Percentiles rank a stretch among this genome's conserved stretches.
Conservation (phyloP, 2,329 filamentous ascomycete species). For the Ophiostoma himal-ulmi region DNA sequence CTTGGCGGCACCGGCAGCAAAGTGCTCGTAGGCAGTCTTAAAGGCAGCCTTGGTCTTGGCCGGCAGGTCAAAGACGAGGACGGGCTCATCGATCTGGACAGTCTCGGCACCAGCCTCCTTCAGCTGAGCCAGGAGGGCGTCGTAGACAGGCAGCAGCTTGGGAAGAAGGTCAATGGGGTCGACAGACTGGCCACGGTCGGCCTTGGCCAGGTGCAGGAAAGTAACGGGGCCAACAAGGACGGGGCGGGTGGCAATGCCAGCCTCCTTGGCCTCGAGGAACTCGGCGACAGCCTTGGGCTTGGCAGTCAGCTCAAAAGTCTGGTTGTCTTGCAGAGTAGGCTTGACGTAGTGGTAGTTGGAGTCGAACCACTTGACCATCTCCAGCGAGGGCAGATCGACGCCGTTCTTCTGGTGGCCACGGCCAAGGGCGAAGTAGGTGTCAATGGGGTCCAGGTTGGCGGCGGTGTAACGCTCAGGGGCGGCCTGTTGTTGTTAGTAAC, state of each 20-base stretch:
- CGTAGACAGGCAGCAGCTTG: slow-evolving; percentile 90
- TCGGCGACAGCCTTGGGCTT: slow-evolving; percentile 91
- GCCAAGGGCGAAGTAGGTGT: slow-evolving; percentile 99
- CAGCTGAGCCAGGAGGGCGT: slow-evolving; percentile 84
- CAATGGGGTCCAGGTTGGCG: slow-evolving; percentile 78
- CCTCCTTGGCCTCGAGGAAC: slow-evolving; percentile 97
- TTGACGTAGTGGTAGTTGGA: slow-evolving; percentile 99
- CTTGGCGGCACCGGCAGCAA: slow-evolving; percentile 67
- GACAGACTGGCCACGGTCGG: slow-evolving; percentile 88
- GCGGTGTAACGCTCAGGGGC: slow-evolving; percentile 90
- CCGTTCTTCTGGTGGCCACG: slow-evolving; percentile 94
- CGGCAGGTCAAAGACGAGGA: slow-evolving; percentile 90
- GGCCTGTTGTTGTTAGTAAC: slow-evolving; percentile 49
- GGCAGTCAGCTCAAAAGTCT: slow-evolving; percentile 82
- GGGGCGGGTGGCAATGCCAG: slow-evolving; percentile 85
- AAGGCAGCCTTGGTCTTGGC: slow-evolving; percentile 90
- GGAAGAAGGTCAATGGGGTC: slow-evolving; percentile 90
- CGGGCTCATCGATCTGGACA: slow-evolving; percentile 97
- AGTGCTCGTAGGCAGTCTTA: slow-evolving; percentile 94
- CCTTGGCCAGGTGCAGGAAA: slow-evolving; percentile 96
- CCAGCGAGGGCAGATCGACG: slow-evolving; percentile 86
- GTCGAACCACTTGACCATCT: slow-evolving; percentile 99
- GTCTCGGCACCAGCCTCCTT: slow-evolving; percentile 94
- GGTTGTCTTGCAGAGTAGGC: slow-evolving; percentile 93
- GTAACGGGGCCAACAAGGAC: slow-evolving; percentile 94